Conservation (phyloP, 1,284 basidiomycete species). For the Uromyces viciae-fabae region DNA sequence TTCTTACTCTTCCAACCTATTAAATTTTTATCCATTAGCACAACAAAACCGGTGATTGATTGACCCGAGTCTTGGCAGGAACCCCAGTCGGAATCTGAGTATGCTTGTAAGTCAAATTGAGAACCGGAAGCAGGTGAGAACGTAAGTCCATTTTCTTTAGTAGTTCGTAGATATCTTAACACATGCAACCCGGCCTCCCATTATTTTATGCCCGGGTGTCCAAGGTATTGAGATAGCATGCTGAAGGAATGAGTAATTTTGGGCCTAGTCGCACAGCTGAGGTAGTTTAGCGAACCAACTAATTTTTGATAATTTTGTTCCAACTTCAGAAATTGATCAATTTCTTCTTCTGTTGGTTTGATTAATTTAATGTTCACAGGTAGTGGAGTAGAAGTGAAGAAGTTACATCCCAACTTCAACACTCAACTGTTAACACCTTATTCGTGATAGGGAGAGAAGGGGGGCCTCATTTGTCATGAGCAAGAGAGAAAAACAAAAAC, state of each 20-base stretch:
- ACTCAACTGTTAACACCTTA: too few species aligned
- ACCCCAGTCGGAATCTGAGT: conserved; percentile 26
- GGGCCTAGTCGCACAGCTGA: not conserved
- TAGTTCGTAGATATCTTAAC: not conserved
- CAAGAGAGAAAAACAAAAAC: too few species aligned
- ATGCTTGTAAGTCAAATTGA: not conserved
- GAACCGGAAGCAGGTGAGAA: not conserved
- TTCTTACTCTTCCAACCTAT: conserved; percentile 3
- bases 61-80: not conserved
- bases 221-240: not conserved
- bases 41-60: not conserved
- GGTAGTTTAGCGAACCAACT: not conserved
- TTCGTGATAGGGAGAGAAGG: too few species aligned
- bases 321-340: not conserved
- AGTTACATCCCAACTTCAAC: too few species aligned
- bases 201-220: not conserved
- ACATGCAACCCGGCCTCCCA: conserved; percentile 13
- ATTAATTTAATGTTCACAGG: not conserved
- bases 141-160: not conserved
- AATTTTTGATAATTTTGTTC: not conserved
- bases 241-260: not conserved
- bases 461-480: too few species aligned
- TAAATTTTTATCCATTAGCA: not conserved
- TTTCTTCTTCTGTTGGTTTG: not conserved
- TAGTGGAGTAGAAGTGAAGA: not conserved